A percentile compares a stretch with the other conserved stretches of the same genome.
These are phyloP conservation scores for Lipomyces spencermartinsiae DNA, from an alignment of 805 yeast genomes.

Conservation along the genomic window DNA sequence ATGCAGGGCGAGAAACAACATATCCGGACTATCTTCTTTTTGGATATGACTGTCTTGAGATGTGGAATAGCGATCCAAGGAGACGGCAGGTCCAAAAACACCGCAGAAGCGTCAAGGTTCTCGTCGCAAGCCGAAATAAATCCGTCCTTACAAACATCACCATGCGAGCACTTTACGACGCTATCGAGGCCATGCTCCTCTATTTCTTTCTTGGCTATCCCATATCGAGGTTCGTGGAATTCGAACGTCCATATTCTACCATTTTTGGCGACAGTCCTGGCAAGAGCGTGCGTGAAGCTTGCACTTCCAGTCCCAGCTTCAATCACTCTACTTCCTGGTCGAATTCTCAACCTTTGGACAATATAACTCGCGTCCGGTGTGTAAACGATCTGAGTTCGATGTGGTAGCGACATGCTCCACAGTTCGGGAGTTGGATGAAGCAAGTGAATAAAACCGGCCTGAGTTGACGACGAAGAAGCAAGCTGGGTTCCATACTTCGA, in stretches of 20 bases:
- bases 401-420: slow-evolving; percentile 96
- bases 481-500: slow-evolving; percentile 83
- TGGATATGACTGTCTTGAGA: slow-evolving; percentile 63
- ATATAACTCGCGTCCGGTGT: slow-evolving; percentile 94
- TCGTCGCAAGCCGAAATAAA: slow-evolving; percentile 54
- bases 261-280: slow-evolving; percentile 68
- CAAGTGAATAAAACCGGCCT: slow-evolving; percentile 86
- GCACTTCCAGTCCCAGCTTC: slow-evolving; percentile 99
- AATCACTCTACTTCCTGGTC: slow-evolving; percentile 77
- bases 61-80: slow-evolving; percentile 96
- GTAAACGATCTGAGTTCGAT: slow-evolving; percentile 96
- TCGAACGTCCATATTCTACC: slow-evolving; percentile 86
- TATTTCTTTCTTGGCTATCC: slow-evolving; percentile 81
- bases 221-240: slow-evolving; percentile 83
- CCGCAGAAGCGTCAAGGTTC: slow-evolving; percentile 61
- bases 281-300: slow-evolving; percentile 90
- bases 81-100: slow-evolving; percentile 91
- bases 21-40: slow-evolving; percentile 62
- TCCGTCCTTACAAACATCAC: slow-evolving; percentile 92
- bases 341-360: slow-evolving; percentile 76
- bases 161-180: slow-evolving; percentile 74
- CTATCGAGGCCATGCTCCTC: slow-evolving; percentile 67
- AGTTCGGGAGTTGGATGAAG: slow-evolving; percentile 92
- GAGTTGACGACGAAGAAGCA: slow-evolving; percentile 60
- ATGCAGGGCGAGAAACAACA: slow-evolving; percentile 98